These are phyloP conservation scores for Termitomyces sp. DNA, from an alignment of 768 basidiomycete genomes.

Conservation along the genomic window DNA sequence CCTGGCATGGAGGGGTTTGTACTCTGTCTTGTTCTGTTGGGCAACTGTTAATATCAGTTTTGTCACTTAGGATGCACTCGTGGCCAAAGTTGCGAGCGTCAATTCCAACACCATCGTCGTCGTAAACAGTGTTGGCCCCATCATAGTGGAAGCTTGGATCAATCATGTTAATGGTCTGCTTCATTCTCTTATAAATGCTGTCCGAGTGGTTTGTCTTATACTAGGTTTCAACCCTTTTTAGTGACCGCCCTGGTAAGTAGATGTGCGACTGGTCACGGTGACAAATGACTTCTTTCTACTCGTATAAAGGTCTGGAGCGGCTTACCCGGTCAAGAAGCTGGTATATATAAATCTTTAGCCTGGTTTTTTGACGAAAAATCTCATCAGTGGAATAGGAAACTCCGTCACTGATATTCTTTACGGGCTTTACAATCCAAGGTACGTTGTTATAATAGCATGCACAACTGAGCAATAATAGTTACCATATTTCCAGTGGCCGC, in stretches of 20 bases:
- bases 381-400: slow-evolving; percentile 36
- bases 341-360: slow-evolving; percentile 23
- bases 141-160: slow-evolving; percentile 56
- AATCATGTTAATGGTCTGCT: slow-evolving; percentile 44
- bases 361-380: background rate
- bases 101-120: slow-evolving; percentile 64
- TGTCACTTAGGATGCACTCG: slow-evolving; percentile 36
- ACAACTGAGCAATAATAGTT: background rate
- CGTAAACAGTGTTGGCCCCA: slow-evolving; percentile 61
- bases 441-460: slow-evolving; percentile 10
- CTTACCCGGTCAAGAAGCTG: slow-evolving; percentile 62
- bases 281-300: background rate
- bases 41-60: background rate
- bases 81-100: slow-evolving; percentile 47
- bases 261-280: slow-evolving; percentile 3
- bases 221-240: slow-evolving; percentile 3
- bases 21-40: background rate
- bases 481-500: slow-evolving; percentile 30
- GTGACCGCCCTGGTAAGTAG: slow-evolving; percentile 35
- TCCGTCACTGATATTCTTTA: slow-evolving; percentile 55
- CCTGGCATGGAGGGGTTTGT: slow-evolving; percentile 48
- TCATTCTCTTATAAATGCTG: background rate
- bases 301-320: slow-evolving; percentile 45
- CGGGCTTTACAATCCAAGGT: slow-evolving; percentile 59
- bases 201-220: background rate